Base-by-base conservation (phyloP, 2,329 filamentous ascomycete species). In the Salinomyces thailandicus region DNA sequence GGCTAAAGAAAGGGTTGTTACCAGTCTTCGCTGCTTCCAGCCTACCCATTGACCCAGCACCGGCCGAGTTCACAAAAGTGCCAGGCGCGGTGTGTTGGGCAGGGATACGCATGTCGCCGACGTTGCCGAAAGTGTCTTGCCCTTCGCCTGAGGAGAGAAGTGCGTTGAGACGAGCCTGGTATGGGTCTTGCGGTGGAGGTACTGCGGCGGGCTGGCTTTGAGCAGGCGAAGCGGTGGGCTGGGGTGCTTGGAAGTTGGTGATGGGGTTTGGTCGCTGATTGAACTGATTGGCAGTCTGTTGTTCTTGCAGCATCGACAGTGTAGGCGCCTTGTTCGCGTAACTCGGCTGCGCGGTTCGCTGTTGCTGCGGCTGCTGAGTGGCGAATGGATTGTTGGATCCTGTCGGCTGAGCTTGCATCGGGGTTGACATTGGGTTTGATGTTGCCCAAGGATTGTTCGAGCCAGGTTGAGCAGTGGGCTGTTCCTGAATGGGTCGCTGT, bases 381-480 rank as follows among this genome's bases (percentile, higher is more conserved):
- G 91, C 89, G 55, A 98, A 98, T 2, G 91, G 91, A 58, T 98
- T 98, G 68, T 98, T 98, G 12, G 91, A 96, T 32, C 91, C 91
- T 2, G 91, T 98, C 3, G 84, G 81, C 56, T 85, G 81, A 4
- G 86, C 82, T 56, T 82, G 79, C 45, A 95, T 63, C 2, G 79
- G 63, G 35, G 81, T 72, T 34, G 60, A 54, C n/a, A 77, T 67
- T 30, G 64, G 59, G 41, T 74, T 73, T 45, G 69, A 71, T 34
- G 58, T 55, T 16, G 85, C 82, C 85, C 89, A 98, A 0, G 91
- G 91, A 59, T 98, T 98, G 66, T 96, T 93, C 60, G 77, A 93
- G 22, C 86, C 87, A 16, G 87, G 69, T 44, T 85, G 80, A 14
- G 79, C 68, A 14, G 74, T 69, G 33, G 74, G 67, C 53, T 79